A percentile compares a stretch with the other conserved stretches of the same genome.
Conservation (phyloP, 2,329 filamentous ascomycete species). For the Zelopaecilomyces penicillatus region DNA sequence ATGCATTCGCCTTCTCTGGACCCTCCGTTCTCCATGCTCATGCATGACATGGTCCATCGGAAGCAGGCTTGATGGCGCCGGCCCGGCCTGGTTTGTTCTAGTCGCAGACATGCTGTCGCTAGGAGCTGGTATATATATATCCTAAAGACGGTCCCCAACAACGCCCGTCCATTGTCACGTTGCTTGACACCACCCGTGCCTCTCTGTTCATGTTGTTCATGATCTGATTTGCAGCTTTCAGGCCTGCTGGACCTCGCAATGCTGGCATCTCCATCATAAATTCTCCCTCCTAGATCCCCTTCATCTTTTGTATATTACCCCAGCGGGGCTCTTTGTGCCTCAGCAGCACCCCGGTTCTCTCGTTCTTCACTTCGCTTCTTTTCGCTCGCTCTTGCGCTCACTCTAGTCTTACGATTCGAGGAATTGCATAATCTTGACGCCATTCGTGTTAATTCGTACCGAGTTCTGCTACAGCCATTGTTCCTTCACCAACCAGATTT, state of each 20-base stretch:
- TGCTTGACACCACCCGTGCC: slow-evolving; percentile 6
- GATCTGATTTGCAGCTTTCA: background rate
- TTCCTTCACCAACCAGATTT: no score
- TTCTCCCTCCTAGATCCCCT: slow-evolving; percentile 1
- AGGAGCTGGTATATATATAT: slow-evolving; percentile 6
- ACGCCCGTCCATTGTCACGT: slow-evolving; percentile 3
- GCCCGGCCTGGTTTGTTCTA: slow-evolving; percentile 8
- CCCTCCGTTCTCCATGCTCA: slow-evolving; percentile 30
- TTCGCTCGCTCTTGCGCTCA: no score
- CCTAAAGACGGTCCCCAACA: slow-evolving; percentile 5
- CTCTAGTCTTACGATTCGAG: no score
- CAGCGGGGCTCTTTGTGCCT: no score
- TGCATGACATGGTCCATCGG: slow-evolving; percentile 24
- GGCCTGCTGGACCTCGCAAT: slow-evolving; percentile 1
- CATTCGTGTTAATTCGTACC: no score
- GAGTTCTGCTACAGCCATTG: no score
- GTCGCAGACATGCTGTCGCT: background rate
- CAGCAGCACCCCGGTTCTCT: no score
- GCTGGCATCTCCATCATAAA: slow-evolving; percentile 5
- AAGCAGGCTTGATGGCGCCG: slow-evolving; percentile 10
- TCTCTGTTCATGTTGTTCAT: slow-evolving; percentile 1
- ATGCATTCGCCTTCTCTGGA: slow-evolving; percentile 19
- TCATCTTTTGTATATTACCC: background rate
- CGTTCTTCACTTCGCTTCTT: no score
- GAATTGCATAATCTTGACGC: no score